Conservation (phyloP, 805 yeast genomes). For the Brettanomyces anomalus region DNA sequence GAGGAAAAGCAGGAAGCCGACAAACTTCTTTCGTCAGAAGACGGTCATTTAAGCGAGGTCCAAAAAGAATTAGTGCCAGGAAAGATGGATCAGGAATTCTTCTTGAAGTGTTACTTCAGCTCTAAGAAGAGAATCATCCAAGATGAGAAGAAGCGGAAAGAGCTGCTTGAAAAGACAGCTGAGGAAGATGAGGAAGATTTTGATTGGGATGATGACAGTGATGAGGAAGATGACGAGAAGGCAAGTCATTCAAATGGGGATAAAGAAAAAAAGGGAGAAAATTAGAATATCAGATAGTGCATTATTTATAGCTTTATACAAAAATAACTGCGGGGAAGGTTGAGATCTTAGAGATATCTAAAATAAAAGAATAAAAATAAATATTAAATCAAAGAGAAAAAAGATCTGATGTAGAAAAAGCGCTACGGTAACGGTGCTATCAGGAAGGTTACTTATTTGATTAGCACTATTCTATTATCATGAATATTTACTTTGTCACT, state of each 20-base stretch:
- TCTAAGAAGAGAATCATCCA: constrained; percentile 43
- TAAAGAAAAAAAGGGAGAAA: background rate
- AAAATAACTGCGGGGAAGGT: no score
- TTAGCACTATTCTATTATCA: no score
- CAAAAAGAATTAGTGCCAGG: constrained; percentile 60
- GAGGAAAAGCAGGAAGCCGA: constrained; percentile 37
- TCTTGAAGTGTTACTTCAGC: constrained; percentile 70
- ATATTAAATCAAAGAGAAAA: background rate
- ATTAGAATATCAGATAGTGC: background rate
- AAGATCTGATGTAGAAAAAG: background rate
- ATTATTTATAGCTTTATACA: no score
- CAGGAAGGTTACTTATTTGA: no score
- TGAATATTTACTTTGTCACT: no score
- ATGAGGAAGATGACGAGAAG: constrained; percentile 30
- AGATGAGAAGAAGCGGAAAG: constrained; percentile 60
- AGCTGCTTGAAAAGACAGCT: constrained; percentile 37
- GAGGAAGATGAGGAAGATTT: constrained; percentile 34
- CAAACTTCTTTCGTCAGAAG: constrained; percentile 31
- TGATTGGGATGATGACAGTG: constrained; percentile 43
- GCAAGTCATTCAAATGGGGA: background rate
- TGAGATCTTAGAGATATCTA: no score
- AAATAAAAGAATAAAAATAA: no score
- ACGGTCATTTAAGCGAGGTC: constrained; percentile 43
- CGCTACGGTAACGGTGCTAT: no score
- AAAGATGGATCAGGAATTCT: constrained; percentile 41